phyloP scores from a whole-genome alignment of 2,329 filamentous ascomycete genomes.

The Colletotrichum magnum region DNA sequence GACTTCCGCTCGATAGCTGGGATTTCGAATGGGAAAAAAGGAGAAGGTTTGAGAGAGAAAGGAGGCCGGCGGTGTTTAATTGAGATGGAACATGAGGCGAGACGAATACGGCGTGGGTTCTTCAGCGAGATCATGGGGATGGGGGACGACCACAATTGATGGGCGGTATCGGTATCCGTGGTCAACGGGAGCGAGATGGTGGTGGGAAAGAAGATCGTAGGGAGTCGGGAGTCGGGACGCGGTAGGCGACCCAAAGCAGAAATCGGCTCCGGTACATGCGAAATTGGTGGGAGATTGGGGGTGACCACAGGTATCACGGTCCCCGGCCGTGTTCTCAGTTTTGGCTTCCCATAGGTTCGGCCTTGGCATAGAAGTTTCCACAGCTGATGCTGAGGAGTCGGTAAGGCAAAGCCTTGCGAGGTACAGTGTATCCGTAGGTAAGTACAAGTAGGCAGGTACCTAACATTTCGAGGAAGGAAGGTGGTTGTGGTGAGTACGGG shows the following conservation, averaged over 20 bases:
- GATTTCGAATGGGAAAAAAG: neutral
- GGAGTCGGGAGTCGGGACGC: constrained; percentile 12
- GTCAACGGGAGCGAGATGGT: constrained; percentile 4
- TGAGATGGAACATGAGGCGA: constrained; percentile 21
- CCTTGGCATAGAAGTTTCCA: constrained; percentile 29
- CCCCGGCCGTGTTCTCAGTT: neutral
- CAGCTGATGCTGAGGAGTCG: constrained; percentile 17
- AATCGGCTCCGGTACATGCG: constrained; percentile 42
- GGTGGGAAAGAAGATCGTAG: constrained; percentile 19
- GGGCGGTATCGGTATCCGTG: neutral
- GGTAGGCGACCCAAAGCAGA: constrained; percentile 38
- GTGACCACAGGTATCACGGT: constrained; percentile 34
- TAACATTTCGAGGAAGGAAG: neutral
- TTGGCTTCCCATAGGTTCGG: neutral
- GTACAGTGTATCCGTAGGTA: no score
- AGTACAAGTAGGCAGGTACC: constrained; percentile 4
- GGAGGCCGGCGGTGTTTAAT: constrained; percentile 1
- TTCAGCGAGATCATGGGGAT: constrained; percentile 25
- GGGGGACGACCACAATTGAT: neutral
- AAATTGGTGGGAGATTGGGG: constrained; percentile 42
- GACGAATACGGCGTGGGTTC: constrained; percentile 37
- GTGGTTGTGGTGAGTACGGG: neutral
- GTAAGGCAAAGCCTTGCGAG: constrained; percentile 20
- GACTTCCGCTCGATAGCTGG: constrained; percentile 17
- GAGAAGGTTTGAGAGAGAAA: neutral